Base-by-base conservation (phyloP, 2,329 filamentous ascomycete species). In the Cordyceps pruinosa region DNA sequence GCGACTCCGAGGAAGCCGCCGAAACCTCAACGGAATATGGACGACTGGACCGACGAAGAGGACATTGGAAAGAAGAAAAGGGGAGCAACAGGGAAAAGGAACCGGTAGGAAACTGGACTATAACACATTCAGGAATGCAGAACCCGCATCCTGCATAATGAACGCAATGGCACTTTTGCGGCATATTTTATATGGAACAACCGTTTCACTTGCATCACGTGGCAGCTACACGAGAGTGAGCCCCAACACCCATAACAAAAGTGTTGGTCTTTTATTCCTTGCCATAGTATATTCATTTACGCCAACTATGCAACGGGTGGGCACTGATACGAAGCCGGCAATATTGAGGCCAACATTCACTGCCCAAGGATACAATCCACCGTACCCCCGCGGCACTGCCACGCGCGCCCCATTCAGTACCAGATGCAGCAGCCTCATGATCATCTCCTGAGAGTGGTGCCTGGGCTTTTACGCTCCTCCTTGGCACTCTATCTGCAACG, bases 1-100 rank as follows among this genome's bases (percentile, higher is more conserved):
- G 12, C 19, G 35, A 21, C 26, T 25, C 15, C 37, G 4, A 21
- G 5, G 12, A 45, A 47, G 9, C 52, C 44, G 5, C 2, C 23
- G 1, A 55, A 55, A n/a, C 32, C 52, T 1, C 32, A 39, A 2
- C 42, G 52, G 5, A 47, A 55, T n/a, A 55, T 55, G 52, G 42
- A 55, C 8, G 52, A 55, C 32, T 55, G 52, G 52, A 55, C 52
- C 2, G 52, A 55, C 25, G 52, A 55, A n/a, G 52, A 55, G 19
- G 52, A 55, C 23, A 47, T 47, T 39, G 42, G 42, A n/a, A 55
- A 39, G 25, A 47, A 39, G 32, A 55, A 55, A 19, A 55, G 30
- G 42, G 52, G 42, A 23, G 13, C 35, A 34, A 39, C 32, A 13
- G 52, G 52, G 17, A 46, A 55, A 55, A 55, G 39, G 25, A 32